Evolutionary conservation across 1,284 basidiomycete species (phyloP), one percentile per base, ranked within the genome.

Genomic region (Tremellales sp.): DNA sequence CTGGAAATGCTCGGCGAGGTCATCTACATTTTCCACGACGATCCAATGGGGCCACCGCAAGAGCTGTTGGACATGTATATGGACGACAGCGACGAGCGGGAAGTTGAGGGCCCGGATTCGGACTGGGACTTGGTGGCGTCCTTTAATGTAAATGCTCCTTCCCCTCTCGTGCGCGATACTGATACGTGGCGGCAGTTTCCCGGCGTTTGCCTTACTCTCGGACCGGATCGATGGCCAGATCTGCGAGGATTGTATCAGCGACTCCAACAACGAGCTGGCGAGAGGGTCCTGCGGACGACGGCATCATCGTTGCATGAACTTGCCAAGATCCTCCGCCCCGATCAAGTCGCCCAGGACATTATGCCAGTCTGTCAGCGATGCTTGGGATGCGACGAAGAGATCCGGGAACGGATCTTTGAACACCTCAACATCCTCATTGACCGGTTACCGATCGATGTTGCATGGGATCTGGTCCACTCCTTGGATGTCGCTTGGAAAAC

Each of bases 1-100:
- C 78, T 97, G 28, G 92, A 97, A 66, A 81, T 89, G 28, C 80
- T 97, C 6, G 94, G 93, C 5, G 93, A 97, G 68, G 81, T 93
- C 21, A 82, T 97, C 54, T 83, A 88, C 68, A 82, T 88, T 5
- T 98, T 98, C 67, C 77, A 81, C 45, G 74, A 79, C 18, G 80
- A 83, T 57, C 63, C 69, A 0, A 47, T 56, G 4, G 87, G 86
- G 0, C 85, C 86, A 8, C 93, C 93, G 1, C 67, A 78, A n/a
- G 81, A 89, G 63, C 78, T 97, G 1, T 65, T 97, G 7, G 76
- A 79, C 21, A 77, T 93, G 45, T 97, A 89, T 70, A 72, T 87
- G 38, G 65, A 70, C 36, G 63, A 70, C 34, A 40, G 49, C 3
- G 59, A 61, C 22, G 48, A 53, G 3, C 16, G 28, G 7, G 48